Base-by-base conservation (phyloP, 2,329 filamentous ascomycete genomes). In the Aspergillus aculeatus region DNA sequence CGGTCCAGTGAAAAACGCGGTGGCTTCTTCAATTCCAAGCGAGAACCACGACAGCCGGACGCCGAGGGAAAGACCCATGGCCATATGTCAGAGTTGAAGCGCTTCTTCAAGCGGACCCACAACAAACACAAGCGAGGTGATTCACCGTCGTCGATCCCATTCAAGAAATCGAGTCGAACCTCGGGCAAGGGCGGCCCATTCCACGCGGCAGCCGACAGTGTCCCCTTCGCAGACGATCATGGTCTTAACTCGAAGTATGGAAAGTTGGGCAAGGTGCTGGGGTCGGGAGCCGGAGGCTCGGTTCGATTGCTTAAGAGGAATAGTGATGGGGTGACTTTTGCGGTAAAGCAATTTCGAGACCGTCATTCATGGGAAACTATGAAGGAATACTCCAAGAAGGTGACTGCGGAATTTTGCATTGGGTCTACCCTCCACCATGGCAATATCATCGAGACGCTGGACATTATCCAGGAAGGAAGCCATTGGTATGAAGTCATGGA, bases 401-500 rank as follows among this genome's bases (percentile, higher is more conserved):
- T 99, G 50, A 99, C 95, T 0, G 94, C 95, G 2, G 95, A 99
- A 72, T 99, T 99, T 76, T 99, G 95, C 73, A 94, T 99, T 67
- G 95, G 95, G 12, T 98, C 94, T 2, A 97, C 95, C 0, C 81
- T 99, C 41, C 95, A 98, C 70, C 95, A 99, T 70, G 94, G 95
- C 69, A 99, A 99, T 73, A 92, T 99, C 67, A 98, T 99, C 69
- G 95, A 99, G 76, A 98, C 95, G 1, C 84, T 99, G 66, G 95
- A 99, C 75, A 96, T 99, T 64, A 86, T 99, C 11, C 91, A 96
- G 66, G 95, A 99, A 77, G 95, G 94, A 76, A 87, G 86, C 54
- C 92, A 89, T 65, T 99, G 95, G 92, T 99, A 92, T 71, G 94
- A 98, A 72, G 95, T 99, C 47, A 99, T 99, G 95, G 95, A 99